Evolutionary conservation across 202 grass and related monocot species (phyloP).

Genomic region (Alloteropsis angusta): DNA sequence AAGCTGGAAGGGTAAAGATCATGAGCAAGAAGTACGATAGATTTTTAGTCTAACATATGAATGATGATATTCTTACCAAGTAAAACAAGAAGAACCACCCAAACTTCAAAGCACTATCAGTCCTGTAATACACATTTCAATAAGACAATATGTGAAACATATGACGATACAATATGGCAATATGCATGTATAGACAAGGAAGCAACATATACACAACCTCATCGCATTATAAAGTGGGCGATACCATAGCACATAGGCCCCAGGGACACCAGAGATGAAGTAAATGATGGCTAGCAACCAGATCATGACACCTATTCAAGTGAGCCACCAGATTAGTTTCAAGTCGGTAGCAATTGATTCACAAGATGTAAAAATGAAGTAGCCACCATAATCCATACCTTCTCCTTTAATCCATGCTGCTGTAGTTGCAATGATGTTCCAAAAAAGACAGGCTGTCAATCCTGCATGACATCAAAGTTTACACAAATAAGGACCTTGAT

Average conservation of each 20-base stretch:
- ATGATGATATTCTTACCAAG: slow-evolving; percentile 76
- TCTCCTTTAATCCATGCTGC: slow-evolving; percentile 68
- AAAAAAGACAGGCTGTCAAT: slow-evolving; percentile 44
- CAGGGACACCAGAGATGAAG: slow-evolving; percentile 80
- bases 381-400: slow-evolving; percentile 29
- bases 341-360: too few species aligned
- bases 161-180: slow-evolving; percentile 13
- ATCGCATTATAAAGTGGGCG: slow-evolving; percentile 91
- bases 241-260: slow-evolving; percentile 89
- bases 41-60: too few species aligned
- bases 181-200: neutral
- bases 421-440: slow-evolving; percentile 59
- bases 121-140: slow-evolving; percentile 39
- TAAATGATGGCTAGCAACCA: slow-evolving; percentile 97
- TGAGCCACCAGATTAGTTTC: slow-evolving; percentile 2
- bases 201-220: slow-evolving; percentile 50
- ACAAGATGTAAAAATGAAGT: neutral
- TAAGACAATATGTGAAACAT: slow-evolving; percentile 3
- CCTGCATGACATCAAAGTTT: slow-evolving; percentile 41
- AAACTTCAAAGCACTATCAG: slow-evolving; percentile 88
- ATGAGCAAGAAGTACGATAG: too few species aligned
- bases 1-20: slow-evolving; percentile 47
- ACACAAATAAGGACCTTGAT: neutral
- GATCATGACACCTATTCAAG: slow-evolving; percentile 68
- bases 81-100: slow-evolving; percentile 95